Conservation (phyloP, 2,329 filamentous ascomycete species). For the Cladobotryum protrusum region DNA sequence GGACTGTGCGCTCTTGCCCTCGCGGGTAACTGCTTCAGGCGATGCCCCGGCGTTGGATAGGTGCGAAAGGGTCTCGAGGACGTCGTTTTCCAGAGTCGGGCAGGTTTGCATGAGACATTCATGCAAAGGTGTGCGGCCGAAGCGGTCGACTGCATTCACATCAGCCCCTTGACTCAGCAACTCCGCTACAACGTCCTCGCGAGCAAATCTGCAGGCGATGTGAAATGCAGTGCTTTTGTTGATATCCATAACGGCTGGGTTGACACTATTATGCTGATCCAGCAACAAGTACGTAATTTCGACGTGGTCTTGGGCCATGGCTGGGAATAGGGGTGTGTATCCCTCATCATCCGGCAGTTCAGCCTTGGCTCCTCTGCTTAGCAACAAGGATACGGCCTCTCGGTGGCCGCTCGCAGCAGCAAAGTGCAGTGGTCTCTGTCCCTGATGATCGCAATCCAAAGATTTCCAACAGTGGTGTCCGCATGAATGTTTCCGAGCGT, state of each 20-base stretch:
- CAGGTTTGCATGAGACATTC: conserved; percentile 5
- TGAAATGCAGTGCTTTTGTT: conserved; percentile 7
- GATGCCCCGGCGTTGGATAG: conserved; percentile 1
- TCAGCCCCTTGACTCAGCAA: conserved; percentile 1
- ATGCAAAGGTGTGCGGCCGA: conserved; percentile 8
- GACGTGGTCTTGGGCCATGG: conserved; percentile 7
- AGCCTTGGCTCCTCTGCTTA: neutral
- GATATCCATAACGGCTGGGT: neutral
- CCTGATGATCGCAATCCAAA: conserved; percentile 4
- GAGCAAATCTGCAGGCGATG: conserved; percentile 11
- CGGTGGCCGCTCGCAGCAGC: conserved; percentile 3
- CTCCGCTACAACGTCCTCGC: neutral
- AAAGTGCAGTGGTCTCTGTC: conserved; percentile 6
- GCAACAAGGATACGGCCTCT: neutral
- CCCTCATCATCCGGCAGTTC: conserved; percentile 7
- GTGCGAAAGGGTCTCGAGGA: conserved; percentile 1
- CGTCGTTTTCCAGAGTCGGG: neutral
- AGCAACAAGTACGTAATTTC: neutral
- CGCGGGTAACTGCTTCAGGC: neutral
- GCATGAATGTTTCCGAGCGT: neutral
- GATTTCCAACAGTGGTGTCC: conserved; percentile 7
- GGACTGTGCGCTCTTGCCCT: neutral
- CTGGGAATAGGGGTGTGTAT: conserved; percentile 2
- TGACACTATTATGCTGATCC: neutral
- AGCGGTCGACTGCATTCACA: conserved; percentile 1